A percentile compares a stretch with the other conserved stretches of the same genome.
These are phyloP conservation scores for Lanmaoa pseudosensibilis DNA, from an alignment of 768 basidiomycete genomes.

Conservation along the genomic window DNA sequence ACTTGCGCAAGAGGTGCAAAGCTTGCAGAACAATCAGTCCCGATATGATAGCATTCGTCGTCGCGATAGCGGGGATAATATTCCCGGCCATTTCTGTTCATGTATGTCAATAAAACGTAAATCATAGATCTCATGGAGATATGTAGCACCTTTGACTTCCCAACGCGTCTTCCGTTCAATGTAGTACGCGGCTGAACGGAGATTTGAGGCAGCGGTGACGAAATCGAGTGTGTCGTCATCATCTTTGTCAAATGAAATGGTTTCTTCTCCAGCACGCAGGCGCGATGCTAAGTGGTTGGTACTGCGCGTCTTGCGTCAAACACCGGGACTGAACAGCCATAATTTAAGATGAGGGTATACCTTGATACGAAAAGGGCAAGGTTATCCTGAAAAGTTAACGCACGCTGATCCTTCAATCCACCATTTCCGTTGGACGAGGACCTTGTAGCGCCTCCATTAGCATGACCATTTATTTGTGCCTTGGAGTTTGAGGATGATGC, in stretches of 20 bases:
- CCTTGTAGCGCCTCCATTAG: conserved; percentile 12
- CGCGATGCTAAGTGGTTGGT: conserved; percentile 76
- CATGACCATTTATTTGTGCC: conserved; percentile 28
- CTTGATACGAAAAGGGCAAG: conserved; percentile 82
- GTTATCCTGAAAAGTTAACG: conserved; percentile 76
- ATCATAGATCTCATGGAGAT: background rate
- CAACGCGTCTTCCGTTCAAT: conserved; percentile 90
- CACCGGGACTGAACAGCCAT: background rate
- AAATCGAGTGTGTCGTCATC: conserved; percentile 97
- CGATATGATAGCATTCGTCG: conserved; percentile 96
- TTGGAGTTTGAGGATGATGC: conserved; percentile 18
- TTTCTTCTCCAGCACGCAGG: conserved; percentile 62
- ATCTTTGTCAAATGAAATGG: conserved; percentile 93
- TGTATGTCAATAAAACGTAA: background rate
- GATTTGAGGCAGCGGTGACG: conserved; percentile 91
- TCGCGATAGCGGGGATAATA: conserved; percentile 98
- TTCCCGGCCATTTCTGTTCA: conserved; percentile 95
- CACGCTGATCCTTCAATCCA: conserved; percentile 79
- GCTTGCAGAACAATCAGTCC: conserved; percentile 94
- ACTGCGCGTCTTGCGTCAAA: conserved; percentile 41
- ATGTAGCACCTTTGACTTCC: conserved; percentile 94
- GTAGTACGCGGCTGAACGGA: conserved; percentile 87
- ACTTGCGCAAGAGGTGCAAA: conserved; percentile 73
- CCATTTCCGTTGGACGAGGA: conserved; percentile 16
- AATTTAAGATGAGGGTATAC: conserved; percentile 39